Evolutionary conservation across 2,329 filamentous ascomycete species (phyloP), one percentile per base, ranked within the genome.

Genomic region (Aspergillus amoenus): DNA sequence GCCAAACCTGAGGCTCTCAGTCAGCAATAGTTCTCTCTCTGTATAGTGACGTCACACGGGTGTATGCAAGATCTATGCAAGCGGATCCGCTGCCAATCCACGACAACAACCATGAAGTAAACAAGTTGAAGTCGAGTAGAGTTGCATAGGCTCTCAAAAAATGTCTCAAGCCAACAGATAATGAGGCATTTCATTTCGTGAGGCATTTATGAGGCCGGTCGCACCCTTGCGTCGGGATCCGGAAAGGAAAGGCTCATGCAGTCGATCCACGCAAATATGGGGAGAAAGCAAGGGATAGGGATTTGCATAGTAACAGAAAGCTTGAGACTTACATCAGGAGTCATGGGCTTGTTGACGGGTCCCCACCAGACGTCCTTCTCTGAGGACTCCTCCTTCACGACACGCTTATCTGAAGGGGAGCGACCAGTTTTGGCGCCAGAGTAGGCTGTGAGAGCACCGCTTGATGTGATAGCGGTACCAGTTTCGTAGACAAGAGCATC

Each of bases 331-430:
- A 97, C 94, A 78, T 97, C 93, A 69, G 92, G 86, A 67, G 86
- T 88, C 94, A 99, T 99, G 74, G 93, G 90, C 86, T 97, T 97
- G 85, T 99, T 99, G 68, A 99, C 94, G 56, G 94, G 93, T 71
- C 94, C 94, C 94, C 94, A 97, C 94, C 94, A 99, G 72, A 99
- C 85, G 61, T 99, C 87, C 56, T 94, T 88, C 77, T 96, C 88
- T 64, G 94, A 97, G 62, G 86, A 82, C 59, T 88, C 81, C 78
- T 99, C 94, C 81, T 95, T 87, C 73, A 99, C 94, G 73, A 99
- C 90, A 76, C 94, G 89, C 88, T 99, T 99, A 81, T 99, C 94
- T 55, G 91, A 88, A 22, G 94, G 94, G 61, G 94, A 99, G 65
- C 94, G 92, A 62, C 94, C 94, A 61, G 94, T 99, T 86, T 99